phyloP scores from a whole-genome alignment of 2,329 filamentous ascomycete species.

The Nigrograna mackinnonii region DNA sequence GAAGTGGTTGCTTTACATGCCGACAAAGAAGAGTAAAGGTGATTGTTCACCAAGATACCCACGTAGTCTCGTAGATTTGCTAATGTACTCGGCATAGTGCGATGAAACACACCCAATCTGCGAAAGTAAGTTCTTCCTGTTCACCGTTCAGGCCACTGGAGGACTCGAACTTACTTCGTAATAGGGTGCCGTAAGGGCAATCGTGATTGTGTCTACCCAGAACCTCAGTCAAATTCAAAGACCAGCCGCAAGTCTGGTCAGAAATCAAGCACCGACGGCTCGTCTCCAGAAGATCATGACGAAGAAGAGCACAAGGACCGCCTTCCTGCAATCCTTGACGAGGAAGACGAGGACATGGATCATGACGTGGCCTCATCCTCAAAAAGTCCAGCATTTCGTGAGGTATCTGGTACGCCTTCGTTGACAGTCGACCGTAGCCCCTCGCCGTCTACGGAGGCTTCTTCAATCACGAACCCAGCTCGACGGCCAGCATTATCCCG shows the following conservation, averaged over 20 bases:
- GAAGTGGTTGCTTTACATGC: constrained; percentile 94
- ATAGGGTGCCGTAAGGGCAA: constrained; percentile 87
- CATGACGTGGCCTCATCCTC: constrained; percentile 17
- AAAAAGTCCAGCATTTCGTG: constrained; percentile 30
- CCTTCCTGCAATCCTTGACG: constrained; percentile 48
- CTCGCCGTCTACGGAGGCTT: constrained; percentile 56
- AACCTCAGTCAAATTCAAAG: constrained; percentile 60
- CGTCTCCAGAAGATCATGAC: constrained; percentile 56
- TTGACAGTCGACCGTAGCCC: constrained; percentile 50
- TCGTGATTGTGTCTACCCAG: constrained; percentile 88
- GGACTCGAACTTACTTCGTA: constrained; percentile 16
- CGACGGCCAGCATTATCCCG: constrained; percentile 35
- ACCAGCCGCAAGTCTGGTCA: constrained; percentile 47
- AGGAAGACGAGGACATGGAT: constrained; percentile 46
- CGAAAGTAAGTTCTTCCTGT: constrained; percentile 60
- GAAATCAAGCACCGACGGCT: constrained; percentile 49
- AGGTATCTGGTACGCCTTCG: constrained; percentile 43
- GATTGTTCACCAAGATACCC: constrained; percentile 5
- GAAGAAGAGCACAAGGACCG: constrained; percentile 45
- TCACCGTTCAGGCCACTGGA: too few relatives aligned
- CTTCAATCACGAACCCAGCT: constrained; percentile 24
- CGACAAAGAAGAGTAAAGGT: constrained; percentile 83
- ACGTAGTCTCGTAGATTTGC: constrained; percentile 1
- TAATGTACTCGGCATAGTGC: constrained; percentile 61
- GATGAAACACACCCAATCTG: constrained; percentile 88